Base-by-base conservation (phyloP, 768 basidiomycete species). In the Tubosaeta brunneosetosa region DNA sequence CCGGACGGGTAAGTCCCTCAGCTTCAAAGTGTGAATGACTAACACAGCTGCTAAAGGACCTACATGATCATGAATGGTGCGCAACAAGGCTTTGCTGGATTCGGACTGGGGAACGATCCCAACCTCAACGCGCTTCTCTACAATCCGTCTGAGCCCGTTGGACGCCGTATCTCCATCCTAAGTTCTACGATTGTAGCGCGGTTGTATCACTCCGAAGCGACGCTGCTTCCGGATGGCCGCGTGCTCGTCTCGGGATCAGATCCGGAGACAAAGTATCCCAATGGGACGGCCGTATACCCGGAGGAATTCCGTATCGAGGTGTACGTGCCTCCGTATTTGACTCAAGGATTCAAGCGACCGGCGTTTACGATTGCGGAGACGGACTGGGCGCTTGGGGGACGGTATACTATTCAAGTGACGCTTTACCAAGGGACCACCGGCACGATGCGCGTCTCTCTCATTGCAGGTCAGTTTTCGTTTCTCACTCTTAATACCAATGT, bases 271-370 rank as follows among this genome's bases (percentile, higher is more conserved):
- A 42, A 61, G 38, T 66, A 71, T 40, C 59, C 73, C 22, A 65
- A 73, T 31, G 65, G 65, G n/a, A 50, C 71, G 13, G 48, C 57
- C 50, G 74, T 72, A 33, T 86, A 81, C 61, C 82, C 84, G 1
- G 83, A 93, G 57, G 90, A 94, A 64, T 85, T 90, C 68, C 79
- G 91, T 14, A 79, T 78, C 57, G 77, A 87, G 66, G 83, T 86
- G 26, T 97, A 95, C 72, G 79, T 88, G 60, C 95, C 95, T 11
- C 90, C 88, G 13, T 97, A 95, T 69, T 78, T 91, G 54, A 82
- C 71, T 53, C 69, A 79, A 56, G 86, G 86, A 11, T 68, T 76
- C 55, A 65, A 57, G 6, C 86, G 85, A 52, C 93, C 88, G 0
- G 72, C 68, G 41, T 86, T 83, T 65, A 81, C 74, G 17, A 73